Base-by-base conservation (phyloP, 257 asterid species). In the Lycium ferocissimum region DNA sequence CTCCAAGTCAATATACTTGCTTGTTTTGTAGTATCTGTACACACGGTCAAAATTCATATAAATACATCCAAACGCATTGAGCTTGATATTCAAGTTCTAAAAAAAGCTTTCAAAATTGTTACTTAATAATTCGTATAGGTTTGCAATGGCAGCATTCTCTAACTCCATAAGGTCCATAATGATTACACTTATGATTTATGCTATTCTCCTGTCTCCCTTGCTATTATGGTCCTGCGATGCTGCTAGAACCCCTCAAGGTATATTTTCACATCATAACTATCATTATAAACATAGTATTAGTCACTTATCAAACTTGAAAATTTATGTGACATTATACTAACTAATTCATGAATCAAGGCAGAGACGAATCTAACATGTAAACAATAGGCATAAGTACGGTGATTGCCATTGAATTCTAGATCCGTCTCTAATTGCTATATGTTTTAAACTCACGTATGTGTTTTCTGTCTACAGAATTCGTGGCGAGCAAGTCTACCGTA, bases 121-220 rank as follows among this genome's bases (percentile, higher is more conserved):
- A 4, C 2, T 75, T 20, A 43, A 49, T 38, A 8, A 15, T 76
- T 76, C 20, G 1, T 76, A 13, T 26, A 76, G 82, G 43, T 76
- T 73, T 22, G 22, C 10, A 49, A 76, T 76, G 82, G 82, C 63
- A 13, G 14, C 45, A 38, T 8, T 76, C 22, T 76, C 82, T 13
- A 76, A 14, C 47, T 51, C 82, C 3, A 14, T 76, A 51, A 76
- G 45, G 43, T 76, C 82, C 47, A 26, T 51, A 49, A 26, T 51
- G 47, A 76, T 76, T 49, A 26, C 82, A 51, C 82, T 76, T 51
- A 13, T 76, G 82, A 76, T 76, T 14, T 51, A 51, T 51, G 82
- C 63, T 22, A 76, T 76, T 76, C 9, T 49, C 82, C 26, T 51
- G 12, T 56, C 82, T 76, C 63, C 82, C 7, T 51, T 76, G 22